Percentiles rank a stretch among this genome's conserved stretches.
phyloP scores from a whole-genome alignment of 192 early-diverging fungal species.

The Blastocladiella britannica region DNA sequence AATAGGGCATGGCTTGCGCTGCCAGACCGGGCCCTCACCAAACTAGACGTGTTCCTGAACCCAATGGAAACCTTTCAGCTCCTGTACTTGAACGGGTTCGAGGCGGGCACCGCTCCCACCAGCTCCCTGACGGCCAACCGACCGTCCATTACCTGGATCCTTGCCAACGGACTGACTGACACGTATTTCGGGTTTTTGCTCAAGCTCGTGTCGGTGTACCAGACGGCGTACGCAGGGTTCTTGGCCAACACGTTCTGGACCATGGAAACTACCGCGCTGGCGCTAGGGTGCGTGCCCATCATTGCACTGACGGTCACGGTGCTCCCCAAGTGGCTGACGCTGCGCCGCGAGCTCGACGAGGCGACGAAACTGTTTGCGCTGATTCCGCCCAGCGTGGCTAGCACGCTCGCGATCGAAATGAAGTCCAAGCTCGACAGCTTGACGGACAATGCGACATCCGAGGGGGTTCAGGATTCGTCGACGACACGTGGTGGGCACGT shows the following conservation, averaged over 20 bases:
- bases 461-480: background rate
- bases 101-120: too few species aligned
- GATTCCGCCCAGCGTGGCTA: background rate
- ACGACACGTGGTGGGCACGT: background rate
- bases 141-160: too few species aligned
- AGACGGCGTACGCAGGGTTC: background rate
- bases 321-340: background rate
- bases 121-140: too few species aligned
- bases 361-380: background rate
- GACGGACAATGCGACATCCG: background rate
- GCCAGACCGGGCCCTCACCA: too few species aligned
- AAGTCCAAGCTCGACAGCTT: background rate
- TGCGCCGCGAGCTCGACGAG: background rate
- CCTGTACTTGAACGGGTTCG: too few species aligned
- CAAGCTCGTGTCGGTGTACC: background rate
- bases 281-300: background rate
- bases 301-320: background rate
- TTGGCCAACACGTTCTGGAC: background rate
- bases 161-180: background rate
- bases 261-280: background rate
- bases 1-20: too few species aligned
- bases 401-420: background rate
- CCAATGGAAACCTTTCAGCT: too few species aligned
- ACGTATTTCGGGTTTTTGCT: background rate
- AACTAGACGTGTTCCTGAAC: too few species aligned